Conservation (phyloP, 1,139 yeast species). For the Diutina mesorugosa region DNA sequence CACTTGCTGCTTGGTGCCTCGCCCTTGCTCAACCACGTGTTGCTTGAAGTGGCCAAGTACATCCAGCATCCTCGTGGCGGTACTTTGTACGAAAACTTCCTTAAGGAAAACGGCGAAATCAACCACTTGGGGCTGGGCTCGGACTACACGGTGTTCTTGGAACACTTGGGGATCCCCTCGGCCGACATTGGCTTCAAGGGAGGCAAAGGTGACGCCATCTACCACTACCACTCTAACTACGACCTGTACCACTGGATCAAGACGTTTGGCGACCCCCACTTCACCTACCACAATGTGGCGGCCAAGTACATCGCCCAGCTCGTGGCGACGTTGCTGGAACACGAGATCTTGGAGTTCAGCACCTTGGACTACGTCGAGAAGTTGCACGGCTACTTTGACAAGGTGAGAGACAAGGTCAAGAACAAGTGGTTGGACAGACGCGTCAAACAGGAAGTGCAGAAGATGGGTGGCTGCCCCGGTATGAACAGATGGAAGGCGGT, state of each 20-base stretch:
- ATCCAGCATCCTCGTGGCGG: conserved; percentile 36
- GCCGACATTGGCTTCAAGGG: conserved; percentile 41
- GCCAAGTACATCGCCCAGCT: conserved; percentile 37
- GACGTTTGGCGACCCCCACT: conserved; percentile 44
- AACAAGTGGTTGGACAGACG: neutral
- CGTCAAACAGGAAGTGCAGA: neutral
- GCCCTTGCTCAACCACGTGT: conserved; percentile 34
- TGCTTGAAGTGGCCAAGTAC: conserved; percentile 23
- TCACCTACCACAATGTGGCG: conserved; percentile 38
- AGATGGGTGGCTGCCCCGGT: neutral
- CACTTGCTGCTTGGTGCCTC: conserved; percentile 24
- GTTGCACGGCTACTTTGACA: conserved; percentile 17
- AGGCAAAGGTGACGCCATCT: conserved; percentile 29
- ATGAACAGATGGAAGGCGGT: neutral
- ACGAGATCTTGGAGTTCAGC: conserved; percentile 33
- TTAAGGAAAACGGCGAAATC: conserved; percentile 19
- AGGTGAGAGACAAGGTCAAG: conserved; percentile 8
- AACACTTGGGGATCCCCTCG: conserved; percentile 55
- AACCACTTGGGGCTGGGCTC: conserved; percentile 34
- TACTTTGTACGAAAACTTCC: conserved; percentile 49
- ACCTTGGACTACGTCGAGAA: conserved; percentile 24
- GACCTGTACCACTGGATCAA: conserved; percentile 62
- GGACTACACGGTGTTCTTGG: conserved; percentile 56
- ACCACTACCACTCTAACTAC: conserved; percentile 59
- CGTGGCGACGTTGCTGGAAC: conserved; percentile 27